Percentiles rank a stretch among this genome's conserved stretches.
phyloP scores from a whole-genome alignment of 805 yeast species.

The Candida rishiriensis region DNA sequence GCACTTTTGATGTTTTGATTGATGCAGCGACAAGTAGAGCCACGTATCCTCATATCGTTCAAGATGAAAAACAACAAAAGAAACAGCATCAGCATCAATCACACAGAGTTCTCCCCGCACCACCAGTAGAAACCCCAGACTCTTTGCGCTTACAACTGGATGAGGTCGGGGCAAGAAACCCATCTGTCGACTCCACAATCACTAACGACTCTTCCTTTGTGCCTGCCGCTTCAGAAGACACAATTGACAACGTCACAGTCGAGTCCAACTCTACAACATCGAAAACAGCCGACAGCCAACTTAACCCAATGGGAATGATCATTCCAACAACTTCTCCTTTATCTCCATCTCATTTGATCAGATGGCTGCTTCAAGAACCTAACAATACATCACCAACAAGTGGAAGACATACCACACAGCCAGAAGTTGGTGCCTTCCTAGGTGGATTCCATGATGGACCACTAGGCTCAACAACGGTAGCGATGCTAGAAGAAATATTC shows the following conservation, averaged over 20 bases:
- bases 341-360: conserved; percentile 16
- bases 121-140: neutral
- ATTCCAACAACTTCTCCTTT: conserved; percentile 3
- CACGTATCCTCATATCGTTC: no score
- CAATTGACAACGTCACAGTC: neutral
- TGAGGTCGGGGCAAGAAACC: neutral
- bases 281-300: no score
- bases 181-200: neutral
- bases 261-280: no score
- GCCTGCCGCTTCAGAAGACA: neutral
- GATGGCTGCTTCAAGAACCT: conserved; percentile 16
- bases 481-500: conserved; percentile 20
- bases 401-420: conserved; percentile 2
- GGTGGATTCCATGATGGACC: conserved; percentile 13
- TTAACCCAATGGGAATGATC: neutral
- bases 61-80: neutral
- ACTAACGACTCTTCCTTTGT: neutral
- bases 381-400: conserved; percentile 10
- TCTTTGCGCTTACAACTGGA: neutral
- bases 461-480: conserved; percentile 15
- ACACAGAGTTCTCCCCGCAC: neutral
- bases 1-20: no score
- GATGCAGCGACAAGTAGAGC: no score
- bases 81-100: neutral
- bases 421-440: conserved; percentile 15